These are phyloP conservation scores for Penium margaritaceum DNA, from an alignment of 139 green algal species.

Conservation along the genomic window DNA sequence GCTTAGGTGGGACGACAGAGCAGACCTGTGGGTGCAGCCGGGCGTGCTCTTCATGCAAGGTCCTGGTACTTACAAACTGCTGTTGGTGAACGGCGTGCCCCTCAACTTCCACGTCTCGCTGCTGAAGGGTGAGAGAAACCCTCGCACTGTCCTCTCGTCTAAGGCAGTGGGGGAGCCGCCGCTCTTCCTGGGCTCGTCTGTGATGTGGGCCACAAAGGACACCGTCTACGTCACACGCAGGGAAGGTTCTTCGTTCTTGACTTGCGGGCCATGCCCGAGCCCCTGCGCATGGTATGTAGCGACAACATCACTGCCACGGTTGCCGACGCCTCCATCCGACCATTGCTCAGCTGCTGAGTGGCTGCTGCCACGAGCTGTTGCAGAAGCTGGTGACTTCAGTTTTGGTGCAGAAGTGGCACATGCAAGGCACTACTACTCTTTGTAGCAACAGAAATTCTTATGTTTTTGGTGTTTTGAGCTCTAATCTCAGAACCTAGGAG, in stretches of 20 bases:
- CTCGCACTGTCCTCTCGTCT: conserved; percentile 71
- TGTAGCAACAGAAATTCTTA: too few relatives aligned
- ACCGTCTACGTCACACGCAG: conserved; percentile 66
- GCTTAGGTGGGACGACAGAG: conserved; percentile 82
- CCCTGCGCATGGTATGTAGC: conserved; percentile 75
- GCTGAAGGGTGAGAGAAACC: conserved; percentile 65
- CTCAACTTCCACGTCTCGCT: conserved; percentile 68
- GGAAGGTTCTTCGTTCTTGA: conserved; percentile 72
- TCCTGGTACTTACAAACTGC: conserved; percentile 85
- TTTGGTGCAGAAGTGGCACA: too few relatives aligned
- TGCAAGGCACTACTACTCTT: too few relatives aligned
- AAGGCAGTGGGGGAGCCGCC: conserved; percentile 94
- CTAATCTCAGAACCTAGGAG: too few relatives aligned
- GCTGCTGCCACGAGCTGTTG: too few relatives aligned
- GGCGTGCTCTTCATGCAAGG: conserved; percentile 72
- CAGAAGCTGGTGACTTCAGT: too few relatives aligned
- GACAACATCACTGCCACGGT: conserved; percentile 62
- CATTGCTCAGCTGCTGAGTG: conserved; percentile 3
- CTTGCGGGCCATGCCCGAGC: conserved; percentile 78
- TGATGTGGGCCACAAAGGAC: conserved; percentile 87
- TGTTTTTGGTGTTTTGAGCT: too few relatives aligned
- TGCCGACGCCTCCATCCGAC: conserved; percentile 2
- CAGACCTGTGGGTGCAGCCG: conserved; percentile 56
- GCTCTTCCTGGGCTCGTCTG: conserved; percentile 77
- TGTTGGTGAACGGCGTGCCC: conserved; percentile 86